phyloP scores from a whole-genome alignment of 306 rosid genomes.

The Malus sieversii region DNA sequence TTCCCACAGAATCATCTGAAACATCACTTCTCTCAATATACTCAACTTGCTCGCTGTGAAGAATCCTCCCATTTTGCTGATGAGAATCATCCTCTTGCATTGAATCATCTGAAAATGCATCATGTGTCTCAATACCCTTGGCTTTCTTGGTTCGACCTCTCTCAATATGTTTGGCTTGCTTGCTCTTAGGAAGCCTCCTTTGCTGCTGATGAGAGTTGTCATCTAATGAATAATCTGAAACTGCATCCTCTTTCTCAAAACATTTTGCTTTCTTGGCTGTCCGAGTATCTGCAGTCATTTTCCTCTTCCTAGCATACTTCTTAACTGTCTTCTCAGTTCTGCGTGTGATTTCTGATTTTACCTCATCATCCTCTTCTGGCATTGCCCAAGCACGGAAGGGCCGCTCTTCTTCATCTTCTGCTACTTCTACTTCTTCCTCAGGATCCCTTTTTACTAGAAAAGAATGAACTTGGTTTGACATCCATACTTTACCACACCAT shows the following conservation, averaged over 20 bases:
- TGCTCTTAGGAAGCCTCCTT: conserved; percentile 23
- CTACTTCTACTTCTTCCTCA: conserved; percentile 45
- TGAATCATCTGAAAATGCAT: conserved; percentile 31
- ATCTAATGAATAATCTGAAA: conserved; percentile 30
- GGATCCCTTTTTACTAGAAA: conserved; percentile 56
- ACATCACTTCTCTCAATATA: conserved; percentile 13
- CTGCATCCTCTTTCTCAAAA: conserved; percentile 24
- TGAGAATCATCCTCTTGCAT: conserved; percentile 18
- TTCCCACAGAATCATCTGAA: conserved; percentile 32
- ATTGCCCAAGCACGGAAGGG: conserved; percentile 34
- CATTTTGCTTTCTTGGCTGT: conserved; percentile 46
- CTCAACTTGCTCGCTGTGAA: conserved; percentile 10
- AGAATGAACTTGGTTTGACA: conserved; percentile 92
- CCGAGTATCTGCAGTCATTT: conserved; percentile 31
- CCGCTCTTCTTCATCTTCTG: conserved; percentile 32
- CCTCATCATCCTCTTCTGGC: conserved; percentile 52
- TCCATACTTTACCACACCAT: conserved; percentile 99
- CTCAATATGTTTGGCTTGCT: conserved; percentile 19
- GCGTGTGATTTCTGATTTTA: conserved; percentile 32
- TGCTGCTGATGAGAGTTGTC: conserved; percentile 21
- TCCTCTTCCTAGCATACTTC: conserved; percentile 73
- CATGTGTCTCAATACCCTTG: conserved; percentile 20
- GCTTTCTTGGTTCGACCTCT: conserved; percentile 21
- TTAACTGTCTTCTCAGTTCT: conserved; percentile 33
- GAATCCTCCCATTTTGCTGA: conserved; percentile 15